Evolutionary conservation across 2,329 filamentous ascomycete species (phyloP), one percentile per base, ranked within the genome.

Genomic region (Neofusicoccum cordaticola): DNA sequence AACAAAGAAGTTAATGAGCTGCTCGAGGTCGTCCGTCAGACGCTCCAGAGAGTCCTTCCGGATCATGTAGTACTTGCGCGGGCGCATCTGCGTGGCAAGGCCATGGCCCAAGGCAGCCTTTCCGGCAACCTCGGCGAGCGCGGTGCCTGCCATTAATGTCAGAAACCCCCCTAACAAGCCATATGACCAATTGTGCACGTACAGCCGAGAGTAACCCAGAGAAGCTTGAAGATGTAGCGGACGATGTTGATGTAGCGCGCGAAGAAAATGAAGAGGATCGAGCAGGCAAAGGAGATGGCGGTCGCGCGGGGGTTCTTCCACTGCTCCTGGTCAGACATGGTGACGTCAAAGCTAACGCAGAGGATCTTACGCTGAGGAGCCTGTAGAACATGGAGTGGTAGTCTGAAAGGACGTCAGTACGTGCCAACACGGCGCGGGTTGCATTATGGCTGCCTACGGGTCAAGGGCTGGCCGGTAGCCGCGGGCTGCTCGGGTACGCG

Each of bases 331-430:
- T 69, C 63, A 70, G 71, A 51, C 62, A 8, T 48, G 39, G 15
- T 44, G 13, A 39, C 17, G 27, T 52, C 35, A 50, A 48, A 56
- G 15, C 60, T 17, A 9, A 37, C 27, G 44, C n/a, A 58, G 5
- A 17, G 15, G 47, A 77, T 68, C 83, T 75, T 72, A 85, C 83
- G 79, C 85, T 88, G 71, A 89, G 74, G 53, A 89, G 81, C 70
- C 84, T 86, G 77, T 89, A 88, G 78, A 89, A 84, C 78, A 88
- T 80, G 70, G 86, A 88, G 76, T 89, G 87, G 77, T 88, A 89
- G 77, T 87, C 83, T 85, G 63, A 35, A n/a, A n/a, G n/a, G 27
- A 19, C 4, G 37, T 67, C 62, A 67, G 64, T 41, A 65, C 19
- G 45, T 19, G 22, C 31, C 56, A 31, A 22, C 22, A 15, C 11